Percentiles rank a stretch among this genome's conserved stretches.
These are phyloP conservation scores for Penicillium nucicola DNA, from an alignment of 495 filamentous ascomycete species.

Conservation along the genomic window DNA sequence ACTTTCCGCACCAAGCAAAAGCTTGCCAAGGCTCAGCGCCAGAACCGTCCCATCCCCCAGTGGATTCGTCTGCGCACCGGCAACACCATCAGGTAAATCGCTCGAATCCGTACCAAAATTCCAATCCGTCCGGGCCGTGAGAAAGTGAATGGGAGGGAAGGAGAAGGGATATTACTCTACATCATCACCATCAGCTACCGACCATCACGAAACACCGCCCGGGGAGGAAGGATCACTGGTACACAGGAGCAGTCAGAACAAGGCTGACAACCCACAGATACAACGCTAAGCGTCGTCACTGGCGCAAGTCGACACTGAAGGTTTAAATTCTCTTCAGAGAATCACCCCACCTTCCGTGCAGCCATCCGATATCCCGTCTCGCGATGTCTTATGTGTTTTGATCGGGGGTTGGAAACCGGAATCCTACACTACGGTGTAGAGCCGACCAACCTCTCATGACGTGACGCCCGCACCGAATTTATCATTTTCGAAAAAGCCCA, in stretches of 20 bases:
- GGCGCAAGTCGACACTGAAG: conserved; percentile 99
- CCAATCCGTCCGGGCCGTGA: not conserved
- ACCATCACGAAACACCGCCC: not conserved
- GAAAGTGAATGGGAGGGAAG: not conserved
- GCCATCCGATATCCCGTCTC: conserved; percentile 9
- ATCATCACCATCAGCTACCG: not conserved
- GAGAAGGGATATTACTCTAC: not conserved
- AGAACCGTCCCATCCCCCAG: conserved; percentile 99
- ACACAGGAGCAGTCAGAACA: conserved; percentile 3
- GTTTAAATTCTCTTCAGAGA: conserved; percentile 60
- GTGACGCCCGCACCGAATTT: conserved; percentile 18
- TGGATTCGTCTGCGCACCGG: conserved; percentile 97
- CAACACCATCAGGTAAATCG: conserved; percentile 93
- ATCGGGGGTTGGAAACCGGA: too few relatives aligned
- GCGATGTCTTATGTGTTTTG: conserved; percentile 9
- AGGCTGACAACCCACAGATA: conserved; percentile 62
- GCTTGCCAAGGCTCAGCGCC: conserved; percentile 99
- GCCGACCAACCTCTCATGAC: conserved; percentile 10
- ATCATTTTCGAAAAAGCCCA: conserved; percentile 4
- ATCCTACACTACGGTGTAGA: too few relatives aligned
- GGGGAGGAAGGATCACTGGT: not conserved
- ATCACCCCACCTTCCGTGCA: conserved; percentile 7
- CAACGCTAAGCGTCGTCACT: conserved; percentile 99
- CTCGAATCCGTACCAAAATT: conserved; percentile 14
- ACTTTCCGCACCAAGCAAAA: conserved; percentile 99